Evolutionary conservation across 169 alveolate genomes (phyloP).

Genomic region (Eimeria brunetti): DNA sequence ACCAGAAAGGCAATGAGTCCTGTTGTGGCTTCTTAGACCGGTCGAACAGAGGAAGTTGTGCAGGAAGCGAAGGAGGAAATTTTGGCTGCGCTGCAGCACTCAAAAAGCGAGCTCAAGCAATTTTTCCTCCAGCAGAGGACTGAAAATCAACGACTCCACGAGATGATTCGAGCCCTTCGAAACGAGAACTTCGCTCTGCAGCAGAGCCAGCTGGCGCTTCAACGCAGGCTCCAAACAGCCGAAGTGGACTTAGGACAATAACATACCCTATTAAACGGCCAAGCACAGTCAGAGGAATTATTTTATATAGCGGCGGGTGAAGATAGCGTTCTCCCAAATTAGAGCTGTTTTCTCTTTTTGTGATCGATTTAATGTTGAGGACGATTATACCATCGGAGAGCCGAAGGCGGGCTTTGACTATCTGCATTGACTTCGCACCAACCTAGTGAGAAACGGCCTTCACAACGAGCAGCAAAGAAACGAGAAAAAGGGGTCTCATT

Average conservation of each 20-base stretch:
- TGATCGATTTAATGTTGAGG: background rate
- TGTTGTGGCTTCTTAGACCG: background rate
- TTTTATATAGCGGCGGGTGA: background rate
- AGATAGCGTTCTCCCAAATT: background rate
- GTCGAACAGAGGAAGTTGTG: constrained; percentile 71
- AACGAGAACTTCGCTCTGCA: constrained; percentile 80
- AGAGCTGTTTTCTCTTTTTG: background rate
- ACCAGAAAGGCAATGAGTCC: background rate
- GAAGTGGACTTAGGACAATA: constrained; percentile 82
- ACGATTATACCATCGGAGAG: background rate
- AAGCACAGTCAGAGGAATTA: background rate
- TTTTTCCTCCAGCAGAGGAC: constrained; percentile 77
- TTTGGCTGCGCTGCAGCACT: constrained; percentile 62
- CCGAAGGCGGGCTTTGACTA: background rate
- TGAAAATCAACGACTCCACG: constrained; percentile 78
- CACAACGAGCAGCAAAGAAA: background rate
- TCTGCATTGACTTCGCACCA: background rate
- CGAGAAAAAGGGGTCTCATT: background rate
- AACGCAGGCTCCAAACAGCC: constrained; percentile 77
- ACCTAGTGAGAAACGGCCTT: background rate
- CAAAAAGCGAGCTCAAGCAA: constrained; percentile 77
- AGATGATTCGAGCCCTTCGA: constrained; percentile 76
- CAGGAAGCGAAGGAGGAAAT: constrained; percentile 75
- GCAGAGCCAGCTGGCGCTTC: constrained; percentile 77
- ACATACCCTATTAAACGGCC: background rate